Base-by-base conservation (phyloP, 306 rosid genomes). In the Oxytropis ochrocephala region DNA sequence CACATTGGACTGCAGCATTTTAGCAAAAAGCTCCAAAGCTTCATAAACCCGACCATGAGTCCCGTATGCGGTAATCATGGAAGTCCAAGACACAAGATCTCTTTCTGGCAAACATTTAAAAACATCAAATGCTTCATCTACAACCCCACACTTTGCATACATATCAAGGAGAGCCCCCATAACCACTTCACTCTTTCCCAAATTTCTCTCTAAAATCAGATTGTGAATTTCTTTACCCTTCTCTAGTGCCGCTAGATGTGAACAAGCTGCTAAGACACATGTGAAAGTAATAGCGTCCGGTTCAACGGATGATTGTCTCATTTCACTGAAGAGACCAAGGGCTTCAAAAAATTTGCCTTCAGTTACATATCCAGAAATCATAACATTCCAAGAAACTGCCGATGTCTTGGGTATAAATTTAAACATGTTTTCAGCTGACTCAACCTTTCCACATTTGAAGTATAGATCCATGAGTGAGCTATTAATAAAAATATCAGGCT, bases 111-210 rank as follows among this genome's bases (percentile, higher is more conserved):
- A 80, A 73, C 82, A 74, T 64, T 75, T 77, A 67, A 91, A 89
- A 74, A 91, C 73, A 41, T 47, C 17, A n/a, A 74, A 79, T 5
- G 96, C 97, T 80, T 84, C 94, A 41, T 84, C 86, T 18, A 91
- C 87, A 3, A 82, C 88, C 30, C 96, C 96, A 38, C 96, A 91
- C 75, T 89, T 91, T 32, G 96, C 91, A 79, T 89, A 91, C 97
- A 87, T 89, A 77, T 89, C 94, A 62, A 89, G 89, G 33, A 91
- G 90, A 75, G 96, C 87, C 70, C 94, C 94, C 90, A 89, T 85
- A 61, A 89, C 86, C 36, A 85, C 82, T 76, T 84, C 83, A 68
- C 73, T 84, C 68, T 56, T 71, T 55, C 76, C 83, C 56, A 89
- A 70, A 36, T 82, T 83, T 71, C 58, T 75, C 69, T 79, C 87